Evolutionary conservation across 1,284 basidiomycete genomes (phyloP).

Genomic region (Leccinum subfulvum): DNA sequence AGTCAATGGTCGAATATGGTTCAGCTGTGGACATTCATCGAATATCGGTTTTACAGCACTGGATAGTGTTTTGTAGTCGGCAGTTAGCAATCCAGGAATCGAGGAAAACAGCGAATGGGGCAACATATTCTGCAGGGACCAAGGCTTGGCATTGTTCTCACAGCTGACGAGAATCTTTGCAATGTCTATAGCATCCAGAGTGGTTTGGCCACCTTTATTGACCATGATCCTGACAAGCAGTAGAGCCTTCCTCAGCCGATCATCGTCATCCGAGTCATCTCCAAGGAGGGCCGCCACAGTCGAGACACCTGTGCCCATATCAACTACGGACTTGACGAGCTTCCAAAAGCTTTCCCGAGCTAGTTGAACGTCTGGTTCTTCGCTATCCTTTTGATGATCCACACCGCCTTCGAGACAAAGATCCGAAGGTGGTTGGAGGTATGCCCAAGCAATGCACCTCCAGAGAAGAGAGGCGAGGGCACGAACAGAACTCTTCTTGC

Average conservation of each 20-base stretch:
- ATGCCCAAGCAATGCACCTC: conserved; percentile 64
- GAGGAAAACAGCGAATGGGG: conserved; percentile 56
- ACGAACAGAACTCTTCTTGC: conserved; percentile 60
- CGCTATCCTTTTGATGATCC: conserved; percentile 36
- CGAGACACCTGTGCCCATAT: conserved; percentile 59
- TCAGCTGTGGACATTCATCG: conserved; percentile 48
- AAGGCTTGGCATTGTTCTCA: conserved; percentile 33
- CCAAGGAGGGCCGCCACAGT: conserved; percentile 54
- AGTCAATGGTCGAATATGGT: conserved; percentile 54
- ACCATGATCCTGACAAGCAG: conserved; percentile 55
- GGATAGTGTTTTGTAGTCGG: conserved; percentile 51
- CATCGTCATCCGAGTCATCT: conserved; percentile 40
- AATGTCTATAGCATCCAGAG: conserved; percentile 53
- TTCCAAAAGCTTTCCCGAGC: conserved; percentile 48
- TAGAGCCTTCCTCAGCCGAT: conserved; percentile 41
- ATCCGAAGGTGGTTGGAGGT: conserved; percentile 50
- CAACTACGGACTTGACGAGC: conserved; percentile 50
- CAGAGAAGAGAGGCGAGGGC: conserved; percentile 59
- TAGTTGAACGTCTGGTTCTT: conserved; percentile 28
- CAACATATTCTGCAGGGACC: conserved; percentile 51
- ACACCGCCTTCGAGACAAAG: conserved; percentile 35
- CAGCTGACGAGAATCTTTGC: conserved; percentile 48
- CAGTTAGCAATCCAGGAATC: conserved; percentile 56
- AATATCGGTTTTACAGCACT: conserved; percentile 48
- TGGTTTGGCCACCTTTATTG: conserved; percentile 47